phyloP scores from a whole-genome alignment of 352 stramenopile species.

The Phytophthora chlamydospora region DNA sequence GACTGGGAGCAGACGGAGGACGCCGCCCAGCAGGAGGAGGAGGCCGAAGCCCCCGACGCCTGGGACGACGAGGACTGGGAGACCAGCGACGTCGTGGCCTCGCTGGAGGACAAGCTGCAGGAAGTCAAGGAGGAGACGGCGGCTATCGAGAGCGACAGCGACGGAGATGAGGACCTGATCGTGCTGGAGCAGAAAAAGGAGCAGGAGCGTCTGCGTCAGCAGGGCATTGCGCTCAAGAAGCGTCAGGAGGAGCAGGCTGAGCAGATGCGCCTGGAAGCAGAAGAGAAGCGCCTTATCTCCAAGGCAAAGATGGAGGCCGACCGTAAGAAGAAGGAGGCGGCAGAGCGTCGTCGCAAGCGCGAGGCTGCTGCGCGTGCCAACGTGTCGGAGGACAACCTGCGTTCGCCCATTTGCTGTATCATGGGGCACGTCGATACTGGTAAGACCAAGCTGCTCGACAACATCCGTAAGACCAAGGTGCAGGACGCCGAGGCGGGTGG shows the following conservation, averaged over 20 bases:
- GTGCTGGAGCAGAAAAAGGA: conserved; percentile 95
- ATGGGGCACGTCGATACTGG: conserved; percentile 99
- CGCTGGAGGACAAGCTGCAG: conserved; percentile 81
- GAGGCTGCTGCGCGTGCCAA: conserved; percentile 85
- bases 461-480: conserved; percentile 99
- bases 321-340: conserved; percentile 82
- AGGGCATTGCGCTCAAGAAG: conserved; percentile 95
- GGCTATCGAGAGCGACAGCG: conserved; percentile 50
- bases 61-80: conserved; percentile 90
- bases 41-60: conserved; percentile 69
- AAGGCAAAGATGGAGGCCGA: conserved; percentile 88
- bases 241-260: conserved; percentile 90
- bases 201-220: conserved; percentile 89
- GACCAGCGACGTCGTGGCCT: conserved; percentile 75
- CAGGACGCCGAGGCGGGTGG: conserved; percentile 93
- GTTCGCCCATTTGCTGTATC: conserved; percentile 99
- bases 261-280: conserved; percentile 62
- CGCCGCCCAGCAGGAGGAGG: conserved; percentile 48
- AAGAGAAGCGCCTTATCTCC: conserved; percentile 73
- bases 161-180: conserved; percentile 95
- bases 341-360: conserved; percentile 66
- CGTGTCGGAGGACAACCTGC: conserved; percentile 93
- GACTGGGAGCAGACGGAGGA: conserved; percentile 67
- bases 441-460: conserved; percentile 99
- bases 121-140: conserved; percentile 45